Base-by-base conservation (phyloP, 306 rosid species). In the Casuarina glauca region DNA sequence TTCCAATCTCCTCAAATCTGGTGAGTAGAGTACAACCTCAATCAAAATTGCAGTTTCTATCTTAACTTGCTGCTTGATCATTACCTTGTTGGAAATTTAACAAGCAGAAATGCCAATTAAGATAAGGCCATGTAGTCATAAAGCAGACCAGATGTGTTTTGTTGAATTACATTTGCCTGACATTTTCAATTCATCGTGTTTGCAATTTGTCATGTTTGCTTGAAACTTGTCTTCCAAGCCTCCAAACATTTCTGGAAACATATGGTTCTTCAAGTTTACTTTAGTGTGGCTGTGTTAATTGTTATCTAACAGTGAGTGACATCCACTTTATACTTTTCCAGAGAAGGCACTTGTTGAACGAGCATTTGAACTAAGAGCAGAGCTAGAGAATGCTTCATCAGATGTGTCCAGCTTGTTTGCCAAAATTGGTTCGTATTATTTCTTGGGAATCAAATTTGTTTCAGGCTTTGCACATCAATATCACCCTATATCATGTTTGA, bases 311-410 rank as follows among this genome's bases (percentile, higher is more conserved):
- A 20, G 26, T 20, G 26, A 11, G 42, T 66, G 16, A 43, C 26
- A 7, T 13, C 45, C 70, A 17, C 38, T 70, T 52, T 62, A 20
- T 70, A 54, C 67, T 83, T 79, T 49, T 72, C 57, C 88, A 96
- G 99, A 96, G 88, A 96, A 85, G 86, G 86, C 92, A 74, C 98
- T 96, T 49, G 87, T 90, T 74, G 98, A 93, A 76, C 91, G 78
- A 73, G 94, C 98, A 72, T 82, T 93, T 86, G 99, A 93, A 78
- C 89, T 96, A 69, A 89, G 96, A 78, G 85, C 90, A 70, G 99
- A 96, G 90, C 91, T 96, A 6, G 98, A 96, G 86, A 91, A 90
- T 87, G 99, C 97, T 58, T 97, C 98, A 72, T 91, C 98, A 13
- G 98, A 91, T 87, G 99, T 93, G 74, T 84, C 97, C 53, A 86